These are phyloP conservation scores for Lumnitzera littorea DNA, from an alignment of 345 rosid species.

Conservation along the genomic window DNA sequence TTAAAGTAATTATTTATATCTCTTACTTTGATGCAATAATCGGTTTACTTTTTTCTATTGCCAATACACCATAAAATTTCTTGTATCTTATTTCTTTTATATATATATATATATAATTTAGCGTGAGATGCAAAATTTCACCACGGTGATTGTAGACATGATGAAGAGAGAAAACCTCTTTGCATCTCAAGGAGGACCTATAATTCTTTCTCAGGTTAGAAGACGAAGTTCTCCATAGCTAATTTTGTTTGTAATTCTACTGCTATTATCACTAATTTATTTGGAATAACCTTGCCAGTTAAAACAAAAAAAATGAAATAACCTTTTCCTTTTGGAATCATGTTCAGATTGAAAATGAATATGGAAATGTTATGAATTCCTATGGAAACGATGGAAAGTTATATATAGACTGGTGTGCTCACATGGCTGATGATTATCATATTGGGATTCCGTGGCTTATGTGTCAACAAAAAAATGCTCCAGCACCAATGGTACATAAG, in stretches of 20 bases:
- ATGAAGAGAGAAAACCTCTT: slow-evolving; percentile 23
- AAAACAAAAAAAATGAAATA: too few species aligned
- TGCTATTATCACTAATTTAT: not conserved
- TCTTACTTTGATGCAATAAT: not conserved
- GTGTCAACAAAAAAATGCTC: slow-evolving; percentile 39
- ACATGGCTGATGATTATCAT: slow-evolving; percentile 19
- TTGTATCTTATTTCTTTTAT: not conserved
- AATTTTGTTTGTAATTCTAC: not conserved
- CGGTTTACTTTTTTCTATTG: not conserved
- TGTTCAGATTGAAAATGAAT: slow-evolving; percentile 41
- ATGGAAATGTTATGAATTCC: slow-evolving; percentile 18
- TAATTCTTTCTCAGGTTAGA: slow-evolving; percentile 34
- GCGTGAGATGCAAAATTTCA: slow-evolving; percentile 40
- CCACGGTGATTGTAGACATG: slow-evolving; percentile 24
- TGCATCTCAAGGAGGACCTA: slow-evolving; percentile 45
- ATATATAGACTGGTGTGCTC: slow-evolving; percentile 33
- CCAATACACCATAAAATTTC: not conserved
- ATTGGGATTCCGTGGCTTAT: slow-evolving; percentile 40
- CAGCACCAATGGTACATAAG: slow-evolving; percentile 17
- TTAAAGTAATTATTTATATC: slow-evolving; percentile 28
- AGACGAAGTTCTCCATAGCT: not conserved
- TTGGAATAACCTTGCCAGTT: too few species aligned
- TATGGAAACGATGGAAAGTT: slow-evolving; percentile 26
- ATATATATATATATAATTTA: not conserved
- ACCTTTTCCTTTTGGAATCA: not conserved